Evolutionary conservation across 2,329 filamentous ascomycete genomes (phyloP).

Genomic region (Colletotrichum sp.): DNA sequence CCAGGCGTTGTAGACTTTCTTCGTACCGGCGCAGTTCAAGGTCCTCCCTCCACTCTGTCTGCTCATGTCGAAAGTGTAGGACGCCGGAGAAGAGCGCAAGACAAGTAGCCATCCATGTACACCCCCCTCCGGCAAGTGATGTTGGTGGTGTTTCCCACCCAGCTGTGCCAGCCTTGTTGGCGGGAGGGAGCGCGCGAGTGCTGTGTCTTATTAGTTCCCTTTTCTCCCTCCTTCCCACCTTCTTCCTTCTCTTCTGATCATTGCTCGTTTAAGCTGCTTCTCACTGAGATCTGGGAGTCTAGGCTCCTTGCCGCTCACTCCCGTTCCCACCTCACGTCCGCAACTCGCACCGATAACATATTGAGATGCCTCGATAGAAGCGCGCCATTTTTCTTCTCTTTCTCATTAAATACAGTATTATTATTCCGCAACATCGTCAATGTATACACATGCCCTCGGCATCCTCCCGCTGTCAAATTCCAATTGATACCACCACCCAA

Average conservation of each 20-base stretch:
- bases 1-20: neutral
- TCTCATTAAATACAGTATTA: neutral
- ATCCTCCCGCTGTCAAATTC: neutral
- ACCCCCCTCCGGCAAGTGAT: neutral
- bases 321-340: neutral
- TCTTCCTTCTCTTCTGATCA: neutral
- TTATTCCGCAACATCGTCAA: neutral
- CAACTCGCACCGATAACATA: neutral
- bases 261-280: neutral
- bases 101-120: neutral
- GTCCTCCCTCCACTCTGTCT: neutral
- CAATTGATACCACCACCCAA: neutral
- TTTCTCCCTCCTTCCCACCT: neutral
- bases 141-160: neutral
- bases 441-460: neutral
- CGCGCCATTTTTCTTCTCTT: neutral
- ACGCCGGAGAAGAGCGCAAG: neutral
- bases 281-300: neutral
- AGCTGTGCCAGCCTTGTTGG: neutral
- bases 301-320: neutral
- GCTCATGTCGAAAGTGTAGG: neutral
- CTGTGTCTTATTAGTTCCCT: slow-evolving; percentile 1
- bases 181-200: neutral
- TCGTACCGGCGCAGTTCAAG: neutral
- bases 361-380: neutral